Evolutionary conservation across 2,329 filamentous ascomycete genomes (phyloP).

Genomic region (Clathrospora elynae): DNA sequence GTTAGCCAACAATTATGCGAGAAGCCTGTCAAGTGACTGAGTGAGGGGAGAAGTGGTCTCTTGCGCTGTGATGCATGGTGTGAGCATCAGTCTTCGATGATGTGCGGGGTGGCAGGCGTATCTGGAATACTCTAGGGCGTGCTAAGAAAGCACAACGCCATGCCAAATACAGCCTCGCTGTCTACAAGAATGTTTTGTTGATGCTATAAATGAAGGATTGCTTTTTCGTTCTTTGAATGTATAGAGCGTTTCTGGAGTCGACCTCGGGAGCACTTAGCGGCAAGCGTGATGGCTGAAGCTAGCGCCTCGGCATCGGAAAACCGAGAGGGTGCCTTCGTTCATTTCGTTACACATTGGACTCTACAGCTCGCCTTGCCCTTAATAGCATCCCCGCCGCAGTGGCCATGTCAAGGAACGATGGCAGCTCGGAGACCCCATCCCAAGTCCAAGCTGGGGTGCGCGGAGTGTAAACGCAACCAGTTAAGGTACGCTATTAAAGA

Average conservation of each 20-base stretch:
- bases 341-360: too few species aligned
- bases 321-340: too few species aligned
- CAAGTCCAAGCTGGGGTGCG: constrained; percentile 20
- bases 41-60: not conserved
- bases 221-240: too few species aligned
- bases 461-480: constrained; percentile 23
- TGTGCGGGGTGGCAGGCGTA: constrained; percentile 12
- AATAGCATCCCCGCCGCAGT: too few species aligned
- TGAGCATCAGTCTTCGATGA: constrained; percentile 9
- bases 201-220: too few species aligned
- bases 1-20: not conserved
- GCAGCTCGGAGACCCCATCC: constrained; percentile 16
- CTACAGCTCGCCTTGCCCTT: too few species aligned
- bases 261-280: too few species aligned
- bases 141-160: constrained; percentile 1
- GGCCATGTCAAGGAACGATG: constrained; percentile 5
- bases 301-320: too few species aligned
- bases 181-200: too few species aligned
- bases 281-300: too few species aligned
- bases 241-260: too few species aligned
- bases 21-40: constrained; percentile 11
- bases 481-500: constrained; percentile 20
- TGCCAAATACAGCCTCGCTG: too few species aligned
- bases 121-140: constrained; percentile 1
- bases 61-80: constrained; percentile 4